phyloP scores from a whole-genome alignment of 192 early-diverging fungal species.

The Backusella psychrophila region DNA sequence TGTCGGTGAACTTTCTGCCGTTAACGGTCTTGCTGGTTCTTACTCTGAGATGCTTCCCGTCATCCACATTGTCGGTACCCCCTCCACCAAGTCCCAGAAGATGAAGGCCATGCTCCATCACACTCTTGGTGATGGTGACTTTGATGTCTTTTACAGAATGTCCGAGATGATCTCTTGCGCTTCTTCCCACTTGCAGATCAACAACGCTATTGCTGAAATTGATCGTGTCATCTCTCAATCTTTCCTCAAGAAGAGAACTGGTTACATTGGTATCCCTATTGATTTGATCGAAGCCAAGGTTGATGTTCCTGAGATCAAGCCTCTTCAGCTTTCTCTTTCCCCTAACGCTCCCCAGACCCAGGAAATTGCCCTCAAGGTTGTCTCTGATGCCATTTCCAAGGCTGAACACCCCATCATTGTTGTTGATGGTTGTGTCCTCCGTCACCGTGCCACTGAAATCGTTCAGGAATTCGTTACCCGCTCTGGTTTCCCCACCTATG shows the following conservation, averaged over 20 bases:
- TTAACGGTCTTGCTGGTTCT: conserved; percentile 49
- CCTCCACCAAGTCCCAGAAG: conserved; percentile 41
- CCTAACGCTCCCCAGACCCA: conserved; percentile 30
- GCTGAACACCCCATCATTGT: conserved; percentile 43
- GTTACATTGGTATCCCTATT: conserved; percentile 46
- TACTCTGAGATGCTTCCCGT: conserved; percentile 49
- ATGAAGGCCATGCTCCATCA: conserved; percentile 47
- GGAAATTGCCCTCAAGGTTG: conserved; percentile 29
- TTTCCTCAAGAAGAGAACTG: not conserved
- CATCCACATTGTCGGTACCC: conserved; percentile 52
- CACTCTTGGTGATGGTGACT: conserved; percentile 49
- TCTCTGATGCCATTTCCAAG: conserved; percentile 26
- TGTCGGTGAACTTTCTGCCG: conserved; percentile 42
- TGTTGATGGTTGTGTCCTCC: conserved; percentile 42
- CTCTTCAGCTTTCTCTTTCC: conserved; percentile 20
- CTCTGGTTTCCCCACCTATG: conserved; percentile 42
- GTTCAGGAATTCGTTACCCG: conserved; percentile 24
- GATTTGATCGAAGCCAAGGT: conserved; percentile 35
- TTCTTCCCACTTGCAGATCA: conserved; percentile 26
- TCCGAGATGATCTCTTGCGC: conserved; percentile 41
- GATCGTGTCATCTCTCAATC: conserved; percentile 33
- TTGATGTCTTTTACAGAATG: conserved; percentile 41
- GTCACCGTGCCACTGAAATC: conserved; percentile 18
- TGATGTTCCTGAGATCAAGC: conserved; percentile 9
- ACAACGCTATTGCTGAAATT: conserved; percentile 40